Evolutionary conservation across 306 rosid genomes (phyloP), one percentile per base, ranked within the genome.

Genomic region (Bauhinia variegata): DNA sequence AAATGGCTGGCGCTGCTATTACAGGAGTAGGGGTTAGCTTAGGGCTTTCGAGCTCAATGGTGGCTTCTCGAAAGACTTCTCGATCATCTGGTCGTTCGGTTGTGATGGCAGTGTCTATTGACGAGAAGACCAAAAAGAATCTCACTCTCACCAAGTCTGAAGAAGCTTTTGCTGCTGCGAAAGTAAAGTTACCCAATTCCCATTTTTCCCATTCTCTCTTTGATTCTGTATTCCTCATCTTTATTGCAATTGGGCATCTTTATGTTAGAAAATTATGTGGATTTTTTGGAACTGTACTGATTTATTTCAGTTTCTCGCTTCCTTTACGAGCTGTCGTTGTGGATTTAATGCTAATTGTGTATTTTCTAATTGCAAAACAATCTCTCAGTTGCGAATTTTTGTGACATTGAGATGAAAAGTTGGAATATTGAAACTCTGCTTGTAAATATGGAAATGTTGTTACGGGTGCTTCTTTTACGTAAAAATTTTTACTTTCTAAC

Each of bases 91-190:
- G 82, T 41, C 82, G 28, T 61, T 57, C 65, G 5, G 47, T 88
- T 41, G 75, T 60, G 66, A 85, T 90, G 99, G 81, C 99, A 3
- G 86, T 86, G 4, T 86, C 99, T 5, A 75, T 81, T 51, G 95
- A 93, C 64, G 75, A 74, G 72, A 84, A 86, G 79, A 56, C 77
- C 54, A 77, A 70, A 75, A 88, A 79, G 79, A 88, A 76, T 28
- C 91, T 83, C 81, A 80, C 70, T 37, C 91, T 90, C n/a, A 63
- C 78, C 16, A 93, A 93, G 46, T 93, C 99, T 4, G 85, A 90
- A 70, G 89, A 88, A 75, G 97, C 96, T 63, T 90, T 93, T 83
- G 73, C 88, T 64, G 91, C 87, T 5, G 97, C 99, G 60, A 86
- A 90, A 91, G 97, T 91, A 63, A 41, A 19, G 4, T 74, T 8